phyloP scores from a whole-genome alignment of 352 stramenopile species.

The Pythium aquatile region DNA sequence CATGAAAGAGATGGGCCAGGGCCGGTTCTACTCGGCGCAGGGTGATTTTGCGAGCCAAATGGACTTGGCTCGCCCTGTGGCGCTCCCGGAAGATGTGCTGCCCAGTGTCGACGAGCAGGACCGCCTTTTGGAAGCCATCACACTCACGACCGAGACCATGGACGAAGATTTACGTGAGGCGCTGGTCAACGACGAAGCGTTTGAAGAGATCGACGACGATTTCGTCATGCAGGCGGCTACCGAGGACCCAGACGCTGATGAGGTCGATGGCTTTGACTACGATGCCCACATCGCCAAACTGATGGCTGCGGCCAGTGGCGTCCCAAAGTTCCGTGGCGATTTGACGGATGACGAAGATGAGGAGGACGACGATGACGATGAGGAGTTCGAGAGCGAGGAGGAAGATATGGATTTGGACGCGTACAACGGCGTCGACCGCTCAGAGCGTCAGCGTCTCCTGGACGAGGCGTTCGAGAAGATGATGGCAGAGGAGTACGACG shows the following conservation, averaged over 20 bases:
- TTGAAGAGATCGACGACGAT: constrained; percentile 91
- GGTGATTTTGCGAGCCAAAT: constrained; percentile 65
- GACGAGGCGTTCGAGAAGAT: constrained; percentile 89
- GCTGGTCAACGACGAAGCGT: constrained; percentile 78
- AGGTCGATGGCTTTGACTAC: constrained; percentile 86
- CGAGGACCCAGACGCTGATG: constrained; percentile 39
- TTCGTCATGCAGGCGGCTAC: constrained; percentile 84
- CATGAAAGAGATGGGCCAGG: constrained; percentile 89
- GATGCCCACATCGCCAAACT: constrained; percentile 92
- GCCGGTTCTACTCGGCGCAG: constrained; percentile 76
- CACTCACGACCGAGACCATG: constrained; percentile 84
- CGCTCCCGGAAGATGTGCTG: constrained; percentile 65
- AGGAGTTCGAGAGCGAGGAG: constrained; percentile 78
- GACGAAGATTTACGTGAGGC: constrained; percentile 83
- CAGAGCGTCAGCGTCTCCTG: constrained; percentile 82
- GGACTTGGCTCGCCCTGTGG: constrained; percentile 57
- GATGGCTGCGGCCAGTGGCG: constrained; percentile 83
- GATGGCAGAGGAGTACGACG: constrained; percentile 79
- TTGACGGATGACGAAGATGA: constrained; percentile 70
- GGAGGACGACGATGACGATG: constrained; percentile 39
- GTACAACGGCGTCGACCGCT: constrained; percentile 38
- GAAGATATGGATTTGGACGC: constrained; percentile 42
- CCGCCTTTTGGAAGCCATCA: constrained; percentile 81
- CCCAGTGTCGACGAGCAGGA: constrained; percentile 69
- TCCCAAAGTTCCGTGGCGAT: constrained; percentile 64